Percentiles rank a stretch among this genome's conserved stretches.
These are phyloP conservation scores for Gossypium laxum DNA, from an alignment of 441 rosid species.

Conservation along the genomic window DNA sequence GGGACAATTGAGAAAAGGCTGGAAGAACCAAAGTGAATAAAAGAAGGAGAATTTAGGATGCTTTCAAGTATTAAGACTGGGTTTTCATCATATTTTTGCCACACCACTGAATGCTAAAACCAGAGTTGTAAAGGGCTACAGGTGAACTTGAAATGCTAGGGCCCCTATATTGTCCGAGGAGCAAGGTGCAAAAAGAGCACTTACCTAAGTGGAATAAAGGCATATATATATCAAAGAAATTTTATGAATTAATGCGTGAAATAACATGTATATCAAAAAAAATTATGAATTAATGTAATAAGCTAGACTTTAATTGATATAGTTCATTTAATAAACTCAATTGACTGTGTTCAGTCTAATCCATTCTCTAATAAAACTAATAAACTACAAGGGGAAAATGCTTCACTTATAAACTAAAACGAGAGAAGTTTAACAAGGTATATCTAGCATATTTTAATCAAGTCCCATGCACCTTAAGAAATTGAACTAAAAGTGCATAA, in stretches of 20 bases:
- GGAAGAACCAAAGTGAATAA: slow-evolving; percentile 13
- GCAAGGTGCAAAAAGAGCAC: background rate
- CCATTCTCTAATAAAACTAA: background rate
- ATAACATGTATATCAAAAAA: background rate
- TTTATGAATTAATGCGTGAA: background rate
- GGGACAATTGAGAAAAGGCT: slow-evolving; percentile 21
- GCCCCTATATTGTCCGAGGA: background rate
- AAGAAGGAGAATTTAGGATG: slow-evolving; percentile 6
- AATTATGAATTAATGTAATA: background rate
- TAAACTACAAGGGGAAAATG: background rate
- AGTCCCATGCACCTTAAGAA: background rate
- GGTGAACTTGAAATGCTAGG: background rate
- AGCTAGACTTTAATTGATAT: background rate
- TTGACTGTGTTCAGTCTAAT: background rate
- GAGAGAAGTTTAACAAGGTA: background rate
- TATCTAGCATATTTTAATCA: background rate
- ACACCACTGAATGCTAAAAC: background rate
- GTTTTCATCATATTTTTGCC: background rate
- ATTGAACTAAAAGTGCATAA: background rate
- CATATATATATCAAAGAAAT: background rate
- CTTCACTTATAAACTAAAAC: background rate
- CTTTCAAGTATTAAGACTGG: background rate
- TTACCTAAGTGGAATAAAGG: background rate
- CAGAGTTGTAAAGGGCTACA: background rate
- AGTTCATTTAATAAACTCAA: background rate